phyloP scores from a whole-genome alignment of 2,329 filamentous ascomycete genomes.

The Penicillium nordicum region DNA sequence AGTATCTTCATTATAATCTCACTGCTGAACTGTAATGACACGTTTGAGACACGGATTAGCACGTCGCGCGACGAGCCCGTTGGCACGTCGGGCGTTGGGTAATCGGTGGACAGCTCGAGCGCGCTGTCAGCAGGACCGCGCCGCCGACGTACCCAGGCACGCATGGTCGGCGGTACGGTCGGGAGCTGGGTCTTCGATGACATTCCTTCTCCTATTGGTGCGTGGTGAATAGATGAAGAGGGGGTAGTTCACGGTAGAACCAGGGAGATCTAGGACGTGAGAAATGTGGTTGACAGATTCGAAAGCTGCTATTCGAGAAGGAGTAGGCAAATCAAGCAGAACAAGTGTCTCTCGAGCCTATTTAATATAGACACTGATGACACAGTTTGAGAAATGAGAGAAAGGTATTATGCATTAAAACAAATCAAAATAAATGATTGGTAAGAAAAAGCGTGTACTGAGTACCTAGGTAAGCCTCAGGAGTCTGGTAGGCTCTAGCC shows the following conservation, averaged over 20 bases:
- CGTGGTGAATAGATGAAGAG: neutral
- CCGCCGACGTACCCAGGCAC: constrained; percentile 9
- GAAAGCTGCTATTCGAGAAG: no score
- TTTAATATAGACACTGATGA: no score
- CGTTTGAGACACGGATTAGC: constrained; percentile 19
- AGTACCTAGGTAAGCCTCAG: no score
- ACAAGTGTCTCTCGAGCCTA: no score
- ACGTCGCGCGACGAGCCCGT: constrained; percentile 13
- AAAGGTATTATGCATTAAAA: no score
- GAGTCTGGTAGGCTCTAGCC: no score
- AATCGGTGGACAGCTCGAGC: constrained; percentile 4
- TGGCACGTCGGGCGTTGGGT: constrained; percentile 10
- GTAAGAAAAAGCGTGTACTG: no score
- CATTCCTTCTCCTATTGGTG: neutral
- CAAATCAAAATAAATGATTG: no score
- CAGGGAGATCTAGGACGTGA: neutral
- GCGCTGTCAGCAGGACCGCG: neutral
- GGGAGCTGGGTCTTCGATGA: neutral
- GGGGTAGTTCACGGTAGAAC: neutral
- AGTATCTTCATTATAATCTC: constrained; percentile 7
- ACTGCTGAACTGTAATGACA: constrained; percentile 14
- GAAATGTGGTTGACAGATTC: no score
- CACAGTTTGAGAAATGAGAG: no score
- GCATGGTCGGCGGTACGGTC: constrained; percentile 6
- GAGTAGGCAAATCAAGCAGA: no score